Base-by-base conservation (phyloP, 1,139 yeast species). In the Yamadazyma mexicana region DNA sequence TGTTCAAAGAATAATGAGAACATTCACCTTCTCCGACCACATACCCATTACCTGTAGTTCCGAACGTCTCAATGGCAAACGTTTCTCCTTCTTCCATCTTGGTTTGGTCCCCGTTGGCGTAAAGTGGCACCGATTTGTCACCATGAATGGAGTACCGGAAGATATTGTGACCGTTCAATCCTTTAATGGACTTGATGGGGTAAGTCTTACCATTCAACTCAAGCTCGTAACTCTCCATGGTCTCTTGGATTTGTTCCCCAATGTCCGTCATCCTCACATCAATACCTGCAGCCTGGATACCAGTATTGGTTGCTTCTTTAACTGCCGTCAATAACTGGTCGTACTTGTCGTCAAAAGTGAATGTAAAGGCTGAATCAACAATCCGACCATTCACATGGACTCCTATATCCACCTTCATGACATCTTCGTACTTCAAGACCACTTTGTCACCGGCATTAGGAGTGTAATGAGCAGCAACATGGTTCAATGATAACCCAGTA, bases 11-110 rank as follows among this genome's bases (percentile, higher is more conserved):
- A 59, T 92, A 92, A 66, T 92, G 99, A 9, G 97, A 89, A 55
- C 92, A 84, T 63, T 94, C 98, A 35, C 98, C 98, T 46, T 82
- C 85, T 17, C 81, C 73, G 38, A 83, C 69, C 29, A 92, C 98
- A 54, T 83, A 83, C 20, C 98, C 99, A 47, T 85, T 79, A 46
- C 99, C 99, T 1, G 98, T 92, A 32, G 96, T 80, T 5, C 98
- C 98, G 56, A 92, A 92, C 3, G 99, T 92, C 65, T 92, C 99
- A 56, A 94, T 91, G 41, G 99, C 99, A 72, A 88, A 92, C 2
- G 89, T 84, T 62, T 92, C 98, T 46, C 97, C 97, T 68, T 92
- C 99, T 62, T 94, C 99, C 97, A 92, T 91, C 73, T 91, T 91
- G 17, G 98, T 91, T 64, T 78, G 79, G 61, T 92, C 98, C 10